Base-by-base conservation (phyloP, 345 rosid genomes). In the Citrus glauca region DNA sequence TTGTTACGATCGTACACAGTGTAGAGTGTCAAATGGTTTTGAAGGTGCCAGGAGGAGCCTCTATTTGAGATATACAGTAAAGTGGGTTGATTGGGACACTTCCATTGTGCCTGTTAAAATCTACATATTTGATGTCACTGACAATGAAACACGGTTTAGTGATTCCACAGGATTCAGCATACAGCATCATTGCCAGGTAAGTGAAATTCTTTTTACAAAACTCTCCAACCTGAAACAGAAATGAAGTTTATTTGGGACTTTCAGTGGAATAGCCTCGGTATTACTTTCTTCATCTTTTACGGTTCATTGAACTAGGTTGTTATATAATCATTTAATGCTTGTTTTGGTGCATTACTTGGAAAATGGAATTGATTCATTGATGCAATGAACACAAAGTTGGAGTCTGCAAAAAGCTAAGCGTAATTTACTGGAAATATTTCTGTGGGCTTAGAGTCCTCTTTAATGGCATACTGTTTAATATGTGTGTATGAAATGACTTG, bases 121-220 rank as follows among this genome's bases (percentile, higher is more conserved):
- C 69, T 95, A 87, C 82, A 89, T 91, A 45, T 78, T 95, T 22
- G 98, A 95, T 73, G 88, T 93, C 79, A 89, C 98, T 11, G 99
- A 95, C 87, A 85, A 79, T 22, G 88, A 92, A 88, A 80, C 75
- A 66, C 81, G 71, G 75, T 38, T 78, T 14, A 60, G 62, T 61
- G 87, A 77, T 35, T 88, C 93, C 55, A 76, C 80, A 6, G 88
- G 81, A 78, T 60, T 78, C 17, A 57, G 56, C 77, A 83, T 72
- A 45, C 86, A 81, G 75, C 97, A 90, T 85, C 60, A 75, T 60
- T 95, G 98, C 82, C 88, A 70, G 88, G 99, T 92, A 32, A 40
- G 81, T 84, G 32, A 69, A 32, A 19, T 24, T 48, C 57, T 64
- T 30, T 74, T 76, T 56, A 66, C 22, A 19, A 4, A 20, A 37